Evolutionary conservation across 441 rosid species (phyloP).

Genomic region (Kokia cookei): DNA sequence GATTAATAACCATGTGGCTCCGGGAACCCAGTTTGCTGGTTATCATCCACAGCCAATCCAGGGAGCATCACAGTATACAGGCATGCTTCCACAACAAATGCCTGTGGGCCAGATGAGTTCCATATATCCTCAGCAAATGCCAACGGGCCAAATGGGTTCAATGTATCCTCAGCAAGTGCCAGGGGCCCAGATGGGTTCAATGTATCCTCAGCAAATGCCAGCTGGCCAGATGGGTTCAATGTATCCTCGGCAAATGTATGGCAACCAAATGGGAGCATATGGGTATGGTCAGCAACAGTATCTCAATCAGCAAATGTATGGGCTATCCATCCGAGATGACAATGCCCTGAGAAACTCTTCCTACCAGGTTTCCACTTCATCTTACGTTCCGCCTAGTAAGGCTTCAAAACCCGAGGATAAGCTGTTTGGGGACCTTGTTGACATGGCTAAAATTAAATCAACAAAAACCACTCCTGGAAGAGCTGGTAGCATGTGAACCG

Average conservation of each 20-base stretch:
- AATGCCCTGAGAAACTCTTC: slow-evolving; percentile 37
- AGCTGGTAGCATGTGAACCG: slow-evolving; percentile 77
- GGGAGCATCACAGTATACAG: slow-evolving; percentile 44
- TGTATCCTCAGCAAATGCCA: background rate
- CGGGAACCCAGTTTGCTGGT: slow-evolving; percentile 32
- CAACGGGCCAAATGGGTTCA: background rate
- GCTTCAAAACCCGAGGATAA: slow-evolving; percentile 85
- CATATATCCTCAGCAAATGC: background rate
- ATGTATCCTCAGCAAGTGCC: background rate
- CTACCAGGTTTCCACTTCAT: slow-evolving; percentile 51
- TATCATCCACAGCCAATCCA: slow-evolving; percentile 36
- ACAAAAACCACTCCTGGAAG: slow-evolving; percentile 56
- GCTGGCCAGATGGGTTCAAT: background rate
- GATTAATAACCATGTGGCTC: slow-evolving; percentile 22
- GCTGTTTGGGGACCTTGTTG: slow-evolving; percentile 94
- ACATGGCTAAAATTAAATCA: slow-evolving; percentile 76
- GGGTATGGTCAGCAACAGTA: slow-evolving; percentile 73
- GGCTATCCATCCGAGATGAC: slow-evolving; percentile 71
- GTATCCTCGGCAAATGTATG: slow-evolving; percentile 44
- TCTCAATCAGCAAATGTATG: slow-evolving; percentile 77
- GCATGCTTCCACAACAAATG: slow-evolving; percentile 29
- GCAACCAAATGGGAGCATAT: slow-evolving; percentile 65
- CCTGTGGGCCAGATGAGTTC: background rate
- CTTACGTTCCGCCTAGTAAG: slow-evolving; percentile 56
- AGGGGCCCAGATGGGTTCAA: background rate